Conservation (phyloP, 805 yeast species). For the Scheffersomyces coipomensis region DNA sequence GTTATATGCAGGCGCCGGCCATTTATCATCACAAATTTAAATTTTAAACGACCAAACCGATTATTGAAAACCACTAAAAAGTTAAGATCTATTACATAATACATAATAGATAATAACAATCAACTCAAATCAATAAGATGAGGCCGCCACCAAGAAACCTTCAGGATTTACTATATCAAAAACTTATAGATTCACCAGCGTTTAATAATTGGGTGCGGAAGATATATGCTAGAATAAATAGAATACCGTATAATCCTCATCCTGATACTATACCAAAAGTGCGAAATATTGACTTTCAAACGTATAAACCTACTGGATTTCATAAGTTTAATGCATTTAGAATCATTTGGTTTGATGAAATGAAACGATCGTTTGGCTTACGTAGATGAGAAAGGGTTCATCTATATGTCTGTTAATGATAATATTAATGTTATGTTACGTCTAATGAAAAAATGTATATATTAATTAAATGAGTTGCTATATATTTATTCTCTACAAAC, state of each 20-base stretch:
- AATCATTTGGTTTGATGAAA: constrained; percentile 58
- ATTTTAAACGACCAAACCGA: too few relatives aligned
- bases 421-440: too few relatives aligned
- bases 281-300: constrained; percentile 18
- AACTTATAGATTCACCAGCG: constrained; percentile 54
- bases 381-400: not conserved
- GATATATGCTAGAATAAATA: constrained; percentile 63
- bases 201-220: constrained; percentile 64
- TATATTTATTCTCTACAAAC: too few relatives aligned
- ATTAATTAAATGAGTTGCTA: not conserved
- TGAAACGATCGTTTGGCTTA: constrained; percentile 54
- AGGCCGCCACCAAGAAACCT: constrained; percentile 25
- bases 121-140: too few relatives aligned
- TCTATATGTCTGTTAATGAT: too few relatives aligned
- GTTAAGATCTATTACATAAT: too few relatives aligned
- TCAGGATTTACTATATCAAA: constrained; percentile 44
- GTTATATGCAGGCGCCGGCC: too few relatives aligned
- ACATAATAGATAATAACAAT: too few relatives aligned
- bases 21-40: too few relatives aligned
- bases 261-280: constrained; percentile 10
- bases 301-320: constrained; percentile 46
- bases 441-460: not conserved
- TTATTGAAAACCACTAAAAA: too few relatives aligned
- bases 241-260: constrained; percentile 46
- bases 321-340: constrained; percentile 65